Percentiles rank a stretch among this genome's conserved stretches.
Conservation (phyloP, 1,284 basidiomycete genomes). For the Inonotus hispidus region DNA sequence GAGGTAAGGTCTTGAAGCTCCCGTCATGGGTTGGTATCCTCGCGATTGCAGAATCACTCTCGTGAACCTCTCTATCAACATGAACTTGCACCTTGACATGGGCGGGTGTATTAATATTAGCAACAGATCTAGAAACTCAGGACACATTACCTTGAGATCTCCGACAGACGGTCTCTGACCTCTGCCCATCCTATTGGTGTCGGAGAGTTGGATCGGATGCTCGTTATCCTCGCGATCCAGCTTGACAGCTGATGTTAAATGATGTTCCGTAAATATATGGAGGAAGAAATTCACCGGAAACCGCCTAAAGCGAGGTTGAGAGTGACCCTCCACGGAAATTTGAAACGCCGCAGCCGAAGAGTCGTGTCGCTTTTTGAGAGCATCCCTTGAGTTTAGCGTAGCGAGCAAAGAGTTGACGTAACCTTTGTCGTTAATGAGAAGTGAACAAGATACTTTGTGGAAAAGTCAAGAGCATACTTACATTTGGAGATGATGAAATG, state of each 20-base stretch:
- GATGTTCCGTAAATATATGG: background rate
- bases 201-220: background rate
- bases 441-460: background rate
- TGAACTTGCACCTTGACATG: constrained; percentile 15
- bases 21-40: background rate
- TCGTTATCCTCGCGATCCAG: background rate
- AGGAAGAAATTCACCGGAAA: background rate
- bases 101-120: background rate
- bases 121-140: background rate
- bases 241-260: background rate
- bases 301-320: constrained; percentile 10
- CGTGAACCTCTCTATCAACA: constrained; percentile 12
- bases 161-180: constrained; percentile 1
- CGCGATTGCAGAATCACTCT: background rate
- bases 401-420: constrained; percentile 18
- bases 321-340: constrained; percentile 11
- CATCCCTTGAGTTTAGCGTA: constrained; percentile 17
- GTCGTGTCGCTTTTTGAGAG: constrained; percentile 12
- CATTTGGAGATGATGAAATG: constrained; percentile 18
- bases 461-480: background rate
- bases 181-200: background rate
- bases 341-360: constrained; percentile 10
- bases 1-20: background rate
- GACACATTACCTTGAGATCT: constrained; percentile 11
- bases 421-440: background rate